A percentile compares a stretch with the other conserved stretches of the same genome.
phyloP scores from a whole-genome alignment of 345 rosid species.

The Euphorbia lathyris region DNA sequence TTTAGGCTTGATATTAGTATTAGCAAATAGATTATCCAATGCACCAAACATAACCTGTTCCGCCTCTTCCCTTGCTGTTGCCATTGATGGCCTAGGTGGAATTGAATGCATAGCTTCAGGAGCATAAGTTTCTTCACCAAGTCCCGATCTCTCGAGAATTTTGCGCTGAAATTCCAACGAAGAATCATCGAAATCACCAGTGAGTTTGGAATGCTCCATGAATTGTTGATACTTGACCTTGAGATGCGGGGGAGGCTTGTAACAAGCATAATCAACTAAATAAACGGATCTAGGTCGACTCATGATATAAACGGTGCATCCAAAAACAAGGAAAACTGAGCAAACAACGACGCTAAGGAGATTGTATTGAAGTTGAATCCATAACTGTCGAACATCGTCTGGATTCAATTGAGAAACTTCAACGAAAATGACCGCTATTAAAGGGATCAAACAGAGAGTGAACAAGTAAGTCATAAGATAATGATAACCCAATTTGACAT shows the following conservation, averaged over 20 bases:
- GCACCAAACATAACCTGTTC: constrained; percentile 95
- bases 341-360: constrained; percentile 62
- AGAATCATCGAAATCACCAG: constrained; percentile 73
- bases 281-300: constrained; percentile 78
- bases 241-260: constrained; percentile 60
- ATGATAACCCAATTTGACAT: constrained; percentile 89
- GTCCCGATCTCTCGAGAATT: constrained; percentile 79
- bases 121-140: constrained; percentile 86
- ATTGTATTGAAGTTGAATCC: constrained; percentile 87
- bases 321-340: constrained; percentile 58
- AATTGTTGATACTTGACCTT: constrained; percentile 52
- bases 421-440: constrained; percentile 51
- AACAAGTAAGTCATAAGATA: constrained; percentile 61
- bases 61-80: constrained; percentile 81
- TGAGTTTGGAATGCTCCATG: constrained; percentile 73
- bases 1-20: constrained; percentile 66
- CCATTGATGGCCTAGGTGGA: constrained; percentile 83
- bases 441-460: constrained; percentile 69
- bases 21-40: constrained; percentile 62
- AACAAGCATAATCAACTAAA: constrained; percentile 71
- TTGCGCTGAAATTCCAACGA: constrained; percentile 80
- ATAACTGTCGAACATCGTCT: constrained; percentile 57
- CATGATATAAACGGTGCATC: constrained; percentile 76
- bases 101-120: constrained; percentile 75
- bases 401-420: constrained; percentile 60